These are phyloP conservation scores for Yarrowia bubula DNA, from an alignment of 805 yeast species.

Conservation along the genomic window DNA sequence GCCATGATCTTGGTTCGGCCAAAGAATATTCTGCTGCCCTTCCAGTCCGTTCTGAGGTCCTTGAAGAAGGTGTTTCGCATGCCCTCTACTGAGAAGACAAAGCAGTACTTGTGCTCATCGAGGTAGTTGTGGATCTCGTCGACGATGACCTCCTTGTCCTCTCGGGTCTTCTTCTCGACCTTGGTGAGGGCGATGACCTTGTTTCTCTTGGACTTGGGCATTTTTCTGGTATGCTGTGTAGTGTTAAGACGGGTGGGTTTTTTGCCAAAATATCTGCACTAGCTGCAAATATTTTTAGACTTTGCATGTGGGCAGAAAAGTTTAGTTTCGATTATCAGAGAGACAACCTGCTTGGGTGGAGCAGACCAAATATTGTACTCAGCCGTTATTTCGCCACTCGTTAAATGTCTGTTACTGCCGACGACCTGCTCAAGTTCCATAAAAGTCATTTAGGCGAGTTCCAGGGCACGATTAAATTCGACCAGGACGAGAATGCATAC, in stretches of 20 bases:
- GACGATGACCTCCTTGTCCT: constrained; percentile 84
- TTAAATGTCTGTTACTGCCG: not conserved
- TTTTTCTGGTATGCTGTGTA: constrained; percentile 38
- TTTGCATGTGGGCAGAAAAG: constrained; percentile 1
- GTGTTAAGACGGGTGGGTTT: not conserved
- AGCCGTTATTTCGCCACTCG: not conserved
- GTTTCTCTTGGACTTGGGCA: constrained; percentile 98
- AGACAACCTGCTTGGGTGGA: not conserved
- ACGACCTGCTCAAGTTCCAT: constrained; percentile 1
- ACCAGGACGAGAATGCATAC: not conserved
- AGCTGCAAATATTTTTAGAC: constrained; percentile 26
- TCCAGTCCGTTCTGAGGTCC: constrained; percentile 90
- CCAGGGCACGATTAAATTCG: not conserved
- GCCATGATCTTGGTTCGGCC: constrained; percentile 93
- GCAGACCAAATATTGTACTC: not conserved
- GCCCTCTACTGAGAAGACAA: constrained; percentile 85
- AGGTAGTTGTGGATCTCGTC: constrained; percentile 84
- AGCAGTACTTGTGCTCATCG: constrained; percentile 71
- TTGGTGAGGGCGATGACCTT: constrained; percentile 93
- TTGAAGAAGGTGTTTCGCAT: constrained; percentile 95
- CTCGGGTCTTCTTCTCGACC: constrained; percentile 93
- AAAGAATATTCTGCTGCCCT: constrained; percentile 80
- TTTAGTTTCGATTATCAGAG: not conserved
- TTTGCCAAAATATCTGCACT: constrained; percentile 23
- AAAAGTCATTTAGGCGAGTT: not conserved